A percentile compares a stretch with the other conserved stretches of the same genome.
Conservation (phyloP, 2,329 filamentous ascomycete genomes). For the Xylaria sp. region DNA sequence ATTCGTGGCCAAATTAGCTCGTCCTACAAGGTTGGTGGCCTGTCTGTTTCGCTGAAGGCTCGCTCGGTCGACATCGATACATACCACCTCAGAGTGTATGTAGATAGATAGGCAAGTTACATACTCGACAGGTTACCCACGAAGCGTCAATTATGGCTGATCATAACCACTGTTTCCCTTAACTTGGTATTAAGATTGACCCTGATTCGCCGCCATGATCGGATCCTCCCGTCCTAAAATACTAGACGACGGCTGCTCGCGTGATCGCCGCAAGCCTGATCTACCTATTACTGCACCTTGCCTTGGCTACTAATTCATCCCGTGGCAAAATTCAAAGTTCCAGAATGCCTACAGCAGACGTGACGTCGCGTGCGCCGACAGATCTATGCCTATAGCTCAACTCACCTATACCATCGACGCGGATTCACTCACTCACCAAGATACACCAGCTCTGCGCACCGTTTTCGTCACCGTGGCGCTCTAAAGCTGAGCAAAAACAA, state of each 20-base stretch:
- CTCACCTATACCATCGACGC: not conserved
- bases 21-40: constrained; percentile 3
- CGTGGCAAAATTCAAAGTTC: constrained; percentile 24
- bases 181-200: constrained; percentile 12
- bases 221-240: constrained; percentile 34
- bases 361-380: not conserved
- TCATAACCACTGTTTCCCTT: constrained; percentile 15
- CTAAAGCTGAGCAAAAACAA: not conserved
- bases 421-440: not conserved
- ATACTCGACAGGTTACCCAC: constrained; percentile 3
- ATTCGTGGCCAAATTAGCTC: constrained; percentile 34
- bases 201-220: constrained; percentile 28
- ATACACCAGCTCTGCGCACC: not conserved
- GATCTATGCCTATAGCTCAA: constrained; percentile 2
- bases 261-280: constrained; percentile 34
- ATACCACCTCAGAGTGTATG: not conserved
- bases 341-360: constrained; percentile 11
- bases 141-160: constrained; percentile 10
- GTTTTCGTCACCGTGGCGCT: not conserved
- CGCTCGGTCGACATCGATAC: not conserved
- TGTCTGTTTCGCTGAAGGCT: not conserved
- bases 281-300: constrained; percentile 23
- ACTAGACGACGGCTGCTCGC: constrained; percentile 34
- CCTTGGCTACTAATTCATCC: constrained; percentile 16
- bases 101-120: constrained; percentile 7